These are phyloP conservation scores for Pseudonectria buxi DNA, from an alignment of 2,329 filamentous ascomycete genomes.

Conservation along the genomic window DNA sequence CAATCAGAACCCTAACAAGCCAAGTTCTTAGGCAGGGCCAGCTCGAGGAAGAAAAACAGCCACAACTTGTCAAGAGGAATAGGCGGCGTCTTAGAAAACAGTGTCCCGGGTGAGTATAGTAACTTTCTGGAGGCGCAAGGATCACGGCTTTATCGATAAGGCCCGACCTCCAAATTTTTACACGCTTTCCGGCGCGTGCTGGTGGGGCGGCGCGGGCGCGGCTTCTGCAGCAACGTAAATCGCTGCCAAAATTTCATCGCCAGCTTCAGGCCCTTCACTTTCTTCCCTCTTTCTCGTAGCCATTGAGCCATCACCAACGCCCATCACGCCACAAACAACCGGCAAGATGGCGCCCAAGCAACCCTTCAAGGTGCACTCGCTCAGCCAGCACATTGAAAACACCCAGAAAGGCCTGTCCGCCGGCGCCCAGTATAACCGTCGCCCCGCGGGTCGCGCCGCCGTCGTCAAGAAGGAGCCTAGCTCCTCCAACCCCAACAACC, in stretches of 20 bases:
- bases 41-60: constrained; percentile 1
- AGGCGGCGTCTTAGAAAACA: constrained; percentile 4
- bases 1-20: no score
- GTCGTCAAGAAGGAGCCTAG: constrained; percentile 26
- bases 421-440: constrained; percentile 27
- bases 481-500: constrained; percentile 14
- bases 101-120: not conserved
- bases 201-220: constrained; percentile 8
- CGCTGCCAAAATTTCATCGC: constrained; percentile 21
- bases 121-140: not conserved
- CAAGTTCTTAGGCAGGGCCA: no score
- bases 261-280: constrained; percentile 13
- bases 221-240: constrained; percentile 4
- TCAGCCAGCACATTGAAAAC: constrained; percentile 32
- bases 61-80: constrained; percentile 5
- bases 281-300: constrained; percentile 7
- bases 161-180: constrained; percentile 8
- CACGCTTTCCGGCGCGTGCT: constrained; percentile 7
- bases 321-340: constrained; percentile 7
- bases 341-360: constrained; percentile 31
- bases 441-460: constrained; percentile 18
- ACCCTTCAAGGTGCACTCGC: constrained; percentile 30
- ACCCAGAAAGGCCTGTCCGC: constrained; percentile 30
- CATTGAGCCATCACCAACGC: constrained; percentile 16
- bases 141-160: constrained; percentile 13